Percentiles rank a stretch among this genome's conserved stretches.
Evolutionary conservation across 1,284 basidiomycete species (phyloP).

Genomic region (Fomes fomentarius): DNA sequence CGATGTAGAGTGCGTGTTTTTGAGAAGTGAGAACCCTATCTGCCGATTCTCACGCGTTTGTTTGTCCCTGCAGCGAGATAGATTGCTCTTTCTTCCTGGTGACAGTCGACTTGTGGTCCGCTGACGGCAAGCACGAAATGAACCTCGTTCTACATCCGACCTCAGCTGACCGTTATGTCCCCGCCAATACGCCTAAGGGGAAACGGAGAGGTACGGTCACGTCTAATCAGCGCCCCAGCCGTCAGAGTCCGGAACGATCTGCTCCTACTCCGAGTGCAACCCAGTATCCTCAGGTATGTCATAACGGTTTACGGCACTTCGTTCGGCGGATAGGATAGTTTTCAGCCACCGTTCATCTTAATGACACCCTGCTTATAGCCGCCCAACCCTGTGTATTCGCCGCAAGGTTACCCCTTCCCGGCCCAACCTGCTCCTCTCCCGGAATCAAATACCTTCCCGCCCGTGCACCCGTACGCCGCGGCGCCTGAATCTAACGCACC

Average conservation of each 20-base stretch:
- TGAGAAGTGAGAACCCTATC: too few species aligned
- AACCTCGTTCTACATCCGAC: constrained; percentile 88
- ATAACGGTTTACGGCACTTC: constrained; percentile 4
- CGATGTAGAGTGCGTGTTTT: constrained; percentile 70
- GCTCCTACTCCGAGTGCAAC: constrained; percentile 18
- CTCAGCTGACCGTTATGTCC: constrained; percentile 70
- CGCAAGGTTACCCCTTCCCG: constrained; percentile 46
- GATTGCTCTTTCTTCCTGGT: constrained; percentile 87
- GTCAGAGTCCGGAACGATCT: constrained; percentile 28
- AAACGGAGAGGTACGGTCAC: constrained; percentile 41
- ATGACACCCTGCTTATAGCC: constrained; percentile 42
- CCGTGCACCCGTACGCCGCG: constrained; percentile 29
- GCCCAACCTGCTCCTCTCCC: constrained; percentile 35
- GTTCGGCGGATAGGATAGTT: constrained; percentile 17
- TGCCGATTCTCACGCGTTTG: constrained; percentile 19
- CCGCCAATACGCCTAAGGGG: constrained; percentile 56
- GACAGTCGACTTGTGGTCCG: constrained; percentile 88
- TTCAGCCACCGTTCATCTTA: constrained; percentile 30
- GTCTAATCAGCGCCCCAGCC: constrained; percentile 25
- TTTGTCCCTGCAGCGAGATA: constrained; percentile 59
- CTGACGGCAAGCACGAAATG: constrained; percentile 77
- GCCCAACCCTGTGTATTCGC: constrained; percentile 42
- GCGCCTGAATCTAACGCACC: constrained; percentile 34
- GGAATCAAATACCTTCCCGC: constrained; percentile 37
- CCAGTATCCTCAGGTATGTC: constrained; percentile 32